Evolutionary conservation across 2,329 filamentous ascomycete genomes (phyloP), one percentile per base, ranked within the genome.

Genomic region (Sclerotinia nivalis): DNA sequence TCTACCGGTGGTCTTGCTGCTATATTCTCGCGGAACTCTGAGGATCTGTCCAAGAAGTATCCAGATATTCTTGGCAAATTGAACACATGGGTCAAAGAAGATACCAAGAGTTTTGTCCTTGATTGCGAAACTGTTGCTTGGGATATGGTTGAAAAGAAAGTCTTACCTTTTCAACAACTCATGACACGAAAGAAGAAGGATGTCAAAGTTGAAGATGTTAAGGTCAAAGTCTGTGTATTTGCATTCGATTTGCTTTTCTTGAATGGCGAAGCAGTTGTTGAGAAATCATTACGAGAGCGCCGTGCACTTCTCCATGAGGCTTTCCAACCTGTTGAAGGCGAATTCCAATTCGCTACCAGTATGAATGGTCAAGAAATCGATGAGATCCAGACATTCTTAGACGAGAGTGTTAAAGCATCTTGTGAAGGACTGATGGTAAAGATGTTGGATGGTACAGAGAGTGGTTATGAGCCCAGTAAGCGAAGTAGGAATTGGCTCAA

Each of bases 341-440:
- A 99, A 79, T 97, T 99, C 76, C 84, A 91, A 0, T 96, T 97
- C 74, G 96, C 96, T 13, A 93, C 93, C 47, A 90, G 87, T 75
- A 96, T 93, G 83, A 86, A 99, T 77, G 92, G 92, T 15, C 92
- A 90, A 76, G 93, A 97, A 74, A 85, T 99, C 4, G 95, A 98
- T 67, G 93, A 97, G 77, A 99, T 99, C 68, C 95, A 98, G 78
- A 86, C 85, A 1, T 91, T 99, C 76, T 85, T 99, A 2, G 96
- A 99, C 77, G 95, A 98, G 71, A 96, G 92, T 76, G 91, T 99
- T 73, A 97, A 97, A 80, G 93, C 94, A 2, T 96, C 93, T 0
- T 99, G 96, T 78, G 96, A 99, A 83, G 96, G 96, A 15, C 84
- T 99, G 67, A 99, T 99, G 96, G 96, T 99, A 20, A 99, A 99